Conservation (phyloP, 2,329 filamentous ascomycete species). For the Sphaerostilbella broomeana region DNA sequence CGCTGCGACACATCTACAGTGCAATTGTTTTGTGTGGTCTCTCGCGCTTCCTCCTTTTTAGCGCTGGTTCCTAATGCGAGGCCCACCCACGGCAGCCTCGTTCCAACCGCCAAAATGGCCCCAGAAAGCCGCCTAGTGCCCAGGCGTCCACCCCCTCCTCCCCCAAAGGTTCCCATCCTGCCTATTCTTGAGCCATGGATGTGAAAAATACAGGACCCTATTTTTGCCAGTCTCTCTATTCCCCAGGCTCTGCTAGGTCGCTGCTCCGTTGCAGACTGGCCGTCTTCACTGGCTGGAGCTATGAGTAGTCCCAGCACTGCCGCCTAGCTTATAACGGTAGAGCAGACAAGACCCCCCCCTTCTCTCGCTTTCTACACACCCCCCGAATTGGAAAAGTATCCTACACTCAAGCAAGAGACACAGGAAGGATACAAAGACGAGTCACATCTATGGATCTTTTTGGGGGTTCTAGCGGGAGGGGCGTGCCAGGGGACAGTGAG, state of each 20-base stretch:
- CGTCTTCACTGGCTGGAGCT: no score
- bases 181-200: not conserved
- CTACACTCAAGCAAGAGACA: conserved; percentile 1
- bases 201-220: no score
- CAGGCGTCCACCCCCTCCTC: no score
- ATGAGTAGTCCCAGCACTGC: no score
- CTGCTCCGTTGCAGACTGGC: not conserved
- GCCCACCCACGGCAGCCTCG: conserved; percentile 11
- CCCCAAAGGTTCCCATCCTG: conserved; percentile 1
- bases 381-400: not conserved
- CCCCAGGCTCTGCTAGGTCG: no score
- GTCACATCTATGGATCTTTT: conserved; percentile 3
- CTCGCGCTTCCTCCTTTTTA: not conserved
- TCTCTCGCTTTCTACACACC: not conserved
- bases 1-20: no score
- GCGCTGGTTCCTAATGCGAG: not conserved
- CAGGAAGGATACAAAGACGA: not conserved
- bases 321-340: not conserved
- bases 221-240: not conserved
- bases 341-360: not conserved
- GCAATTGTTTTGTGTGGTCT: not conserved
- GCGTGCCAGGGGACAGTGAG: conserved; percentile 2
- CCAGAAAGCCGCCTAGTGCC: no score
- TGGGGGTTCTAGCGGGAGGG: conserved; percentile 5
- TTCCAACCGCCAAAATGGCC: not conserved